Conservation (phyloP, 352 stramenopile genomes). For the Phytophthora quininea region DNA sequence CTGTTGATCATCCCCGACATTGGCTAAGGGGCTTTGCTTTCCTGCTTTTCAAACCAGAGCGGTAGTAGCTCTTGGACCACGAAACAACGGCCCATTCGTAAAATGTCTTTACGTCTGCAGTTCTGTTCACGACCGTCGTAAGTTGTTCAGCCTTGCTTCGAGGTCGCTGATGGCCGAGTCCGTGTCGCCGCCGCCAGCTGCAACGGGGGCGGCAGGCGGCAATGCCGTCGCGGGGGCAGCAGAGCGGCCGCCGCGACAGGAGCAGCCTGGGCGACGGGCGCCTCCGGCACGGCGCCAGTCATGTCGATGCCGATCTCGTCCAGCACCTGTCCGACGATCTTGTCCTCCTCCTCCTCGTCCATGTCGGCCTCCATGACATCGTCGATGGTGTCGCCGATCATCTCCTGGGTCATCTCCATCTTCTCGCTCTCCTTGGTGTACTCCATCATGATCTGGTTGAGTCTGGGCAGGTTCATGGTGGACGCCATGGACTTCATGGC, state of each 20-base stretch:
- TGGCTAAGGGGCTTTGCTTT: constrained; percentile 18
- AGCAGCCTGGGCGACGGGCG: constrained; percentile 59
- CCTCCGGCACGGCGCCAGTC: constrained; percentile 91
- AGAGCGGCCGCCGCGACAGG: constrained; percentile 51
- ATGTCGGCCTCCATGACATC: constrained; percentile 96
- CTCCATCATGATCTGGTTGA: constrained; percentile 99
- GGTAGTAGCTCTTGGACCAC: neutral
- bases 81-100: neutral
- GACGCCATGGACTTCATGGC: constrained; percentile 90
- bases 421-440: constrained; percentile 98
- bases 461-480: constrained; percentile 95
- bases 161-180: constrained; percentile 95
- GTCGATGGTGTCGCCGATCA: constrained; percentile 97
- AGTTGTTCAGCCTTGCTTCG: constrained; percentile 97
- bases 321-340: constrained; percentile 96
- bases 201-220: constrained; percentile 61
- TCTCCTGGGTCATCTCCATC: constrained; percentile 98
- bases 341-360: constrained; percentile 96
- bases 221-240: constrained; percentile 44
- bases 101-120: neutral
- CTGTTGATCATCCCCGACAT: constrained; percentile 87
- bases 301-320: constrained; percentile 97
- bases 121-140: constrained; percentile 74
- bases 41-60: too few relatives aligned
- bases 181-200: constrained; percentile 46